phyloP scores from a whole-genome alignment of 2,329 filamentous ascomycete species.

The Chrysosporium queenslandicum region DNA sequence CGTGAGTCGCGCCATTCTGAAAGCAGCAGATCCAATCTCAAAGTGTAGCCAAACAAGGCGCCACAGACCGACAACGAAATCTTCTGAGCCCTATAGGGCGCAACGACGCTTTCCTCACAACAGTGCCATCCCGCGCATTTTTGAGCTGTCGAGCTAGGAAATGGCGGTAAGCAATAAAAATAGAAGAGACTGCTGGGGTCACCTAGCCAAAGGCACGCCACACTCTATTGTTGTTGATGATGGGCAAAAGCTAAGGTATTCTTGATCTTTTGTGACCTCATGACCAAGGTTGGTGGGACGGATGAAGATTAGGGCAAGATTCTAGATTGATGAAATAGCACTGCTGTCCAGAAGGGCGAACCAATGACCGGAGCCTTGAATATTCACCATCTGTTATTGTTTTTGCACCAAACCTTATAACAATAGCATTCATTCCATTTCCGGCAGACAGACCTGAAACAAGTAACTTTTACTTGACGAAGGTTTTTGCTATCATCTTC shows the following conservation, averaged over 20 bases:
- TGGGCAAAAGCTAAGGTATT: not conserved
- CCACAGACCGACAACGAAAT: not conserved
- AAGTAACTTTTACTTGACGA: not conserved
- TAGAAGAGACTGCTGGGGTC: not conserved
- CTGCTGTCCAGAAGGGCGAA: not conserved
- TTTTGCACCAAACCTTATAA: slow-evolving; percentile 3
- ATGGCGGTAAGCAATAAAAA: slow-evolving; percentile 1
- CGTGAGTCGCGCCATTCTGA: not conserved
- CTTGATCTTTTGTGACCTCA: not conserved
- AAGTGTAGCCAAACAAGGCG: not conserved
- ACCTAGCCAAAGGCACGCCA: not conserved
- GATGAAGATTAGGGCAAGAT: not conserved
- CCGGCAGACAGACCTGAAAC: not conserved
- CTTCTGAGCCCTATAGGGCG: slow-evolving; percentile 5
- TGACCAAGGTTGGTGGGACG: slow-evolving; percentile 1
- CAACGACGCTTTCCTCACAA: not conserved
- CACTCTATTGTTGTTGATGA: not conserved
- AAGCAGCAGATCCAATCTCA: not conserved
- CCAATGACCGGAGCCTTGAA: not conserved
- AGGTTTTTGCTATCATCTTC: not conserved
- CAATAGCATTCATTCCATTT: slow-evolving; percentile 10
- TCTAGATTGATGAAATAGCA: slow-evolving; percentile 3
- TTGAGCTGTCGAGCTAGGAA: not conserved
- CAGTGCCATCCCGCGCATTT: not conserved
- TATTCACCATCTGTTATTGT: not conserved